Evolutionary conservation across 352 stramenopile species (phyloP), one percentile per base, ranked within the genome.

Genomic region (Phytophthora crassamura): DNA sequence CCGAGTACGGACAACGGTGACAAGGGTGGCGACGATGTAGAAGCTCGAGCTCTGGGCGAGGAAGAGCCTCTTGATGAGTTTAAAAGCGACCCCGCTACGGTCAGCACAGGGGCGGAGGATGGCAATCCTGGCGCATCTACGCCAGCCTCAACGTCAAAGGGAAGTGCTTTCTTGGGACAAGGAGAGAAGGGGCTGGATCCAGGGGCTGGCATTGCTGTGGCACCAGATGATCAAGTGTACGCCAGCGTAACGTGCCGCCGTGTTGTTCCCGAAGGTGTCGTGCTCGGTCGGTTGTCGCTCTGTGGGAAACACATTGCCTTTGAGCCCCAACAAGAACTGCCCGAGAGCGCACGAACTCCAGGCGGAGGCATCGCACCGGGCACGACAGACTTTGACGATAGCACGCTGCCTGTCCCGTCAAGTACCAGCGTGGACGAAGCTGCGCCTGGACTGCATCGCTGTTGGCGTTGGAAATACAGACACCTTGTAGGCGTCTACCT

Each of bases 381-480:
- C 4, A 65, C 49, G 20, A 66, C 69, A 16, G 49, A 64, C 7
- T 72, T 64, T 41, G 47, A 78, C 11, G 59, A 74, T 28, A 48
- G 36, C n/a, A 56, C 50, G 7, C 56, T 74, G 45, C 49, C 41
- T 60, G 32, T 42, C 14, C 18, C 40, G 18, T 30, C 45, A 15
- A 59, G 12, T 40, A 53, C 49, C 18, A 62, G 35, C 38, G 30
- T 47, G 14, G 78, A 93, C 47, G 88, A 96, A 61, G 59, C 70
- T 30, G 88, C 88, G 0, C 80, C 82, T 6, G 88, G 88, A 4
- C 56, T 92, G 5, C 86, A 90, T 48, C 78, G 84, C 8, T 92
- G 78, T 40, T 93, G 83, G 80, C 70, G 84, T 20, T 96, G 88
- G 88, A 92, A 86, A 51, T 94, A 93, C 54, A 77, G 84, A 7